Evolutionary conservation across 495 filamentous ascomycete species (phyloP), one percentile per base, ranked within the genome.

Genomic region (Lasiosphaeria ovina): DNA sequence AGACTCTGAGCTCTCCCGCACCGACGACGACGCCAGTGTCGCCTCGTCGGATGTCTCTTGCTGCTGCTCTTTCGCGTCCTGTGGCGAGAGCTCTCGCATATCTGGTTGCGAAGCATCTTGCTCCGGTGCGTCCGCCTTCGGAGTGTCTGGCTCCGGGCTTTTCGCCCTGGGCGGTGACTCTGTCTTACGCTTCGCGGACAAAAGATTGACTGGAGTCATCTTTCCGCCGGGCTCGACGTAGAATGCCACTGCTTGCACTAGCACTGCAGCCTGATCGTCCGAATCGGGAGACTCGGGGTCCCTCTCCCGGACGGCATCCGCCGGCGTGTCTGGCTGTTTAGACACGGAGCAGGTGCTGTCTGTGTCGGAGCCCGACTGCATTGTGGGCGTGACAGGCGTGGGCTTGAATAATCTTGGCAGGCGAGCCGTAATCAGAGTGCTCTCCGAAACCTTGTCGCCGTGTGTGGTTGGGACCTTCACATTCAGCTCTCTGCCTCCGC

Each of bases 201-300:
- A 32, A n/a, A 67, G 57, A 17, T 63, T 51, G 2, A 67, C 57
- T 0, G 60, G 60, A 16, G 52, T 59, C 3, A 61, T 51, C 49
- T 47, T 62, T 36, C 64, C 65, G 9, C 55, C 63, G 0, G 62
- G 62, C 31, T 63, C 64, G 17, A 67, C 57, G 42, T 65, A 62
- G 45, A 65, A 67, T 8, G 58, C 64, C 0, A 63, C 55, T 1
- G 58, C 60, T 4, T 50, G 54, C 1, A 57, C 47, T 7, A 38
- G 54, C 1, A 53, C 34, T 3, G 31, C 45, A 5, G 53, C 16
- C 8, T 52, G 40, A 8, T 24, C 57, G 32, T 16, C 9, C 51
- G 33, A 54, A 4, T n/a, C 51, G 11, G 14, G 8, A 10, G 34
- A 32, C 17, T 16, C 11, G 35, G 51, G 7, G n/a, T 17, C 35